phyloP scores from a whole-genome alignment of 495 filamentous ascomycete species.

The Trichoderma reesei region DNA sequence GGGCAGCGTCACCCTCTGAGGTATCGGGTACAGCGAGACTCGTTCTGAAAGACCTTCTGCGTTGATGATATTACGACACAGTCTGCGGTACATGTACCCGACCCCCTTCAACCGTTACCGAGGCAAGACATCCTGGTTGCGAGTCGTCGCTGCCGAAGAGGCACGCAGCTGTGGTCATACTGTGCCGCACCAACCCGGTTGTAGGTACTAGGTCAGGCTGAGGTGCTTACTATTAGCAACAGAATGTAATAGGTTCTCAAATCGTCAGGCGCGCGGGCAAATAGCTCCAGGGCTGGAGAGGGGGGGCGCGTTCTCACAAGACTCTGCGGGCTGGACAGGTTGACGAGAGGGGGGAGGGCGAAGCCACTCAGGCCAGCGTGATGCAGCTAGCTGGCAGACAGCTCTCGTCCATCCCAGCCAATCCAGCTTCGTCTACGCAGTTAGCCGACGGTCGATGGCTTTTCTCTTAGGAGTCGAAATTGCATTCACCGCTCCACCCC shows the following conservation, averaged over 20 bases:
- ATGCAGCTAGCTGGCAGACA: not conserved
- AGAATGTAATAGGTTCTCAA: too few relatives aligned
- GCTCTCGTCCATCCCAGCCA: not conserved
- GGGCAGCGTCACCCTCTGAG: too few relatives aligned
- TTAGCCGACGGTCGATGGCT: not conserved
- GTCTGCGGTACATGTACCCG: too few relatives aligned
- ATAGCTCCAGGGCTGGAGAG: too few relatives aligned
- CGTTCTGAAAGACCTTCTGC: too few relatives aligned
- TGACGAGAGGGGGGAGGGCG: not conserved
- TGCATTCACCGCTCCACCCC: conserved; percentile 8
- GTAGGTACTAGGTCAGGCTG: too few relatives aligned
- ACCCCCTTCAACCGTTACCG: too few relatives aligned
- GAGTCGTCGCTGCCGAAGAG: not conserved
- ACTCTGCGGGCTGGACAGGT: not conserved
- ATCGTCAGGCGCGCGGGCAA: not conserved
- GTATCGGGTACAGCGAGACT: too few relatives aligned
- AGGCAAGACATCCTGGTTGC: not conserved
- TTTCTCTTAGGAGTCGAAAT: too few relatives aligned
- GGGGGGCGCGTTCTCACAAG: not conserved
- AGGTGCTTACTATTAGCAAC: too few relatives aligned
- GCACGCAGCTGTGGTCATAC: not conserved
- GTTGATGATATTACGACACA: too few relatives aligned
- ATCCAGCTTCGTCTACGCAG: not conserved
- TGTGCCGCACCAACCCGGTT: not conserved
- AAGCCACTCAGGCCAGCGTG: not conserved